These are phyloP conservation scores for Closterium sp. DNA, from an alignment of 139 green algal species.

Conservation along the genomic window DNA sequence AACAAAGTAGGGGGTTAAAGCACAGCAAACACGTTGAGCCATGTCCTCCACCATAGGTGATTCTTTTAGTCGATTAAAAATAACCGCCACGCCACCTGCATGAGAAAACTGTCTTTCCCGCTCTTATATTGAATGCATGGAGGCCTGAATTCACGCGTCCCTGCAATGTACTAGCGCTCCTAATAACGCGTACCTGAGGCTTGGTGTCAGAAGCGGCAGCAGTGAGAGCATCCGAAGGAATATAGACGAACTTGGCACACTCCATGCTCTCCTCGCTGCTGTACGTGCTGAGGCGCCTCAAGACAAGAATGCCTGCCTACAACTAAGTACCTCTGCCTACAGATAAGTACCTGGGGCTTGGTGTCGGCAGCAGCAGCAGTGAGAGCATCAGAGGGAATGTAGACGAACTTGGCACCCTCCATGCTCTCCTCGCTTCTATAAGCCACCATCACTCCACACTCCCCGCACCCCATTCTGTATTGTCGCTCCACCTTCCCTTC, in stretches of 20 bases:
- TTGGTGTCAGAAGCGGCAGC: conserved; percentile 36
- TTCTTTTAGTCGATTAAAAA: too few relatives aligned
- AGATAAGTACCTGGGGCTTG: conserved; percentile 31
- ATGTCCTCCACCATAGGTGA: too few relatives aligned
- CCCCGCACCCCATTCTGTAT: conserved; percentile 20
- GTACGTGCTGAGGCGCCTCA: too few relatives aligned
- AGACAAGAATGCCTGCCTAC: too few relatives aligned
- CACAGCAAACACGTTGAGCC: too few relatives aligned
- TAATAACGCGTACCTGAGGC: conserved; percentile 13
- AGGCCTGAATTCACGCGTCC: too few relatives aligned
- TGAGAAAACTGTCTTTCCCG: too few relatives aligned
- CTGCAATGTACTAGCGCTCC: too few relatives aligned
- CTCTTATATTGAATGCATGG: too few relatives aligned
- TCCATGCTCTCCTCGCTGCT: conserved; percentile 20
- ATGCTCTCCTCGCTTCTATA: conserved; percentile 26
- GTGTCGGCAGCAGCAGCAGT: conserved; percentile 33
- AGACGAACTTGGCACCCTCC: conserved; percentile 32
- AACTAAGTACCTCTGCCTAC: too few relatives aligned
- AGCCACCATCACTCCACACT: conserved; percentile 17
- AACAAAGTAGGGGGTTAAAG: too few relatives aligned
- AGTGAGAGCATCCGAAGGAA: conserved; percentile 14
- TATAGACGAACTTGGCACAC: conserved; percentile 27
- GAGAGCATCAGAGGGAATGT: conserved; percentile 26
- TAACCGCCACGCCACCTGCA: too few relatives aligned
- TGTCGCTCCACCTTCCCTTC: conserved; percentile 32